Evolutionary conservation across 805 yeast species (phyloP), one percentile per base, ranked within the genome.

Genomic region (Ogataea corticis): DNA sequence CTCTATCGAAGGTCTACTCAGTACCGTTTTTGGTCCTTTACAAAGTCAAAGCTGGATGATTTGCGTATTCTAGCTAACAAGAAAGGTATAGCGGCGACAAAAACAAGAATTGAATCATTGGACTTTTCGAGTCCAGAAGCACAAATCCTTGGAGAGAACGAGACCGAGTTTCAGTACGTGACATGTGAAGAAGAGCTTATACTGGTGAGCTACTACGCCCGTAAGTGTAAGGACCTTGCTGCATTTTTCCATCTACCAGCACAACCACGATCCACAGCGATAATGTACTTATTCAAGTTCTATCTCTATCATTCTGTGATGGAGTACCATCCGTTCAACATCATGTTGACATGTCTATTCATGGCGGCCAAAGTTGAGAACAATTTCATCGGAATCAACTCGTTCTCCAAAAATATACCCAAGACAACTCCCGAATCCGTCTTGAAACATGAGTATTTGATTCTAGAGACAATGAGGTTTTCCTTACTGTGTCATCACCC

Each of bases 281-380:
- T 90, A 5, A 74, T 88, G 7, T 94, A 85, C 59, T 79, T 94
- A 62, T 80, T 83, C 59, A 81, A 83, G 60, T 94, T 94, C 63
- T 94, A 83, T 63, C 70, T 94, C 31, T 75, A 75, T 18, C 82
- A 90, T 62, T 83, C 92, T 21, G 92, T 87, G 21, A 83, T 90
- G 89, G 90, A 89, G 53, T 80, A 78, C 57, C 94, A 88, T 57
- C 99, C 99, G 10, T 87, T 87, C 58, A 77, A 82, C 48, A 75
- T 94, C 15, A 73, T 94, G 67, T 77, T 81, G 43, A 85, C 95
- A 2, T 85, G 96, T 51, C 76, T 94, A 11, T 94, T 90, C 62
- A 70, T 94, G 28, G 96, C 97, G 5, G 91, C 97, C 34, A 94
- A 94, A 66, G 80, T 91, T 14, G 99, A 94, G 59, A 92, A 94